phyloP scores from a whole-genome alignment of 2,329 filamentous ascomycete genomes.

The Trichoderma atrobrunneum region DNA sequence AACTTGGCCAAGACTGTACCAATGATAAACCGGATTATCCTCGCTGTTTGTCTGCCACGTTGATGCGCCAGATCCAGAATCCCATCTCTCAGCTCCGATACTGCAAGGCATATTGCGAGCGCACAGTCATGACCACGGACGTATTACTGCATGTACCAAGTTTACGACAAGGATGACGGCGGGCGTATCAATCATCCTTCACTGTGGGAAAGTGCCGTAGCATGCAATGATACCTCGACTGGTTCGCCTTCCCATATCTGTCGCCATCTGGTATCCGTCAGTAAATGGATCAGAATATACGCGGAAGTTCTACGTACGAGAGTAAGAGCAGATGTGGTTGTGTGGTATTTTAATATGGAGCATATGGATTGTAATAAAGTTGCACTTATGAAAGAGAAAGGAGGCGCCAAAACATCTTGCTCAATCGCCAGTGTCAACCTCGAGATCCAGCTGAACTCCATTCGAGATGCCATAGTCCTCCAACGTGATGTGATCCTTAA shows the following conservation, averaged over 20 bases:
- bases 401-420: background rate
- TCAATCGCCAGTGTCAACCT: conserved; percentile 61
- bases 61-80: background rate
- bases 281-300: background rate
- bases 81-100: background rate
- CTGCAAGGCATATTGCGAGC: background rate
- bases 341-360: background rate
- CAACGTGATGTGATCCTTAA: conserved; percentile 84
- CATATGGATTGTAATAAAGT: background rate
- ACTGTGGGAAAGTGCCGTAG: too few species aligned
- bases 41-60: background rate
- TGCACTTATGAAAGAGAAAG: background rate
- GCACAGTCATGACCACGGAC: background rate
- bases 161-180: background rate
- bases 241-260: background rate
- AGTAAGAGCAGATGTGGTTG: background rate
- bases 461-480: conserved; percentile 94
- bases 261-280: background rate
- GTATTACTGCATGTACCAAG: background rate
- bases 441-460: conserved; percentile 69
- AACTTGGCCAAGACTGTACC: background rate
- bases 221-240: background rate
- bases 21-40: background rate
- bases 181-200: background rate
- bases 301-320: background rate